A percentile compares a stretch with the other conserved stretches of the same genome.
These are phyloP conservation scores for Ophiocordyceps camponoti-saundersi DNA, from an alignment of 2,329 filamentous ascomycete genomes.

Conservation along the genomic window DNA sequence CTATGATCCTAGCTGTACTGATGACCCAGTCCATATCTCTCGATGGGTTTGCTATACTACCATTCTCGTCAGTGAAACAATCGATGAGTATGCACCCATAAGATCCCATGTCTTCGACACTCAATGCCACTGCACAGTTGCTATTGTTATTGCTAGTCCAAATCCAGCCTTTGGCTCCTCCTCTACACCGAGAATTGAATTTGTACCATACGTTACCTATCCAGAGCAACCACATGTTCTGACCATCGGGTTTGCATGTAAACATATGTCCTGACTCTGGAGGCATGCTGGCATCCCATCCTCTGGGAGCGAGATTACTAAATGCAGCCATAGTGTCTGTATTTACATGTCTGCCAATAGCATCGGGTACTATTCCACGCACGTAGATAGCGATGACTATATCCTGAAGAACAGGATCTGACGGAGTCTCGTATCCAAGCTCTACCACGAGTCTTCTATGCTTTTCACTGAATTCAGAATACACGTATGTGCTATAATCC, in stretches of 20 bases:
- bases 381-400: not conserved
- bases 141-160: not conserved
- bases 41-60: not conserved
- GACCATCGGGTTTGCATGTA: not conserved
- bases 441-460: not conserved
- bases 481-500: not conserved
- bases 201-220: conserved; percentile 1
- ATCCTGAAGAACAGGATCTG: not conserved
- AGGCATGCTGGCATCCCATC: not conserved
- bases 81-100: not conserved
- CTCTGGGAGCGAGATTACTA: not conserved
- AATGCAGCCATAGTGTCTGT: not conserved
- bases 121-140: not conserved
- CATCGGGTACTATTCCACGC: not conserved
- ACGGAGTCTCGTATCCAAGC: not conserved
- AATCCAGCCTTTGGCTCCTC: not conserved
- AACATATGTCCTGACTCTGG: not conserved
- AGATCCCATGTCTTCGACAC: not conserved
- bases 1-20: not conserved
- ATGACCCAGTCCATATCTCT: not conserved
- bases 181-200: not conserved
- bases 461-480: not conserved
- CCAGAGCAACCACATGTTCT: not conserved
- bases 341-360: not conserved
- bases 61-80: not conserved